phyloP scores from a whole-genome alignment of 2,329 filamentous ascomycete genomes.

The Alternaria sp. region DNA sequence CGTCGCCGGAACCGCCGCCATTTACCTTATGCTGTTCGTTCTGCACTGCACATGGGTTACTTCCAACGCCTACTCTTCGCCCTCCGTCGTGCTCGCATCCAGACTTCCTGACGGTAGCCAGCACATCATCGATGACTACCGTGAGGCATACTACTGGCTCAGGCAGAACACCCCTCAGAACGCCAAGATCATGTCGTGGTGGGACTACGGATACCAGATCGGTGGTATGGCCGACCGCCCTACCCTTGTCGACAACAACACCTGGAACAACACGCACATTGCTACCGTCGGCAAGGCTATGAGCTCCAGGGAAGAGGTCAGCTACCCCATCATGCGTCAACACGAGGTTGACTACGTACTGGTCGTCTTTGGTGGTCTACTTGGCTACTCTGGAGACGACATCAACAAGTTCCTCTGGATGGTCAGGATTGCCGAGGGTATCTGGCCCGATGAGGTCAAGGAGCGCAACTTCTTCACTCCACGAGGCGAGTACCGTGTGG shows the following conservation, averaged over 20 bases:
- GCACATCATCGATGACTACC: conserved; percentile 99
- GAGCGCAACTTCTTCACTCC: conserved; percentile 95
- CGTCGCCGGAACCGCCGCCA: conserved; percentile 73
- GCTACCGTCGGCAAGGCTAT: conserved; percentile 99
- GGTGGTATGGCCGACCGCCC: conserved; percentile 98
- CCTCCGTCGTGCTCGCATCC: conserved; percentile 94
- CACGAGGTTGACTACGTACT: conserved; percentile 99
- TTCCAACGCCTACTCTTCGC: conserved; percentile 97
- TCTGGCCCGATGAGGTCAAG: conserved; percentile 99
- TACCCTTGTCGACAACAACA: conserved; percentile 98
- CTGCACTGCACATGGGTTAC: conserved; percentile 99
- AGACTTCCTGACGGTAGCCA: conserved; percentile 91
- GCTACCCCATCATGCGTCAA: conserved; percentile 97
- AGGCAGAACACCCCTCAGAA: conserved; percentile 94
- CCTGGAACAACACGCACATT: conserved; percentile 99
- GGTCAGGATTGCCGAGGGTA: conserved; percentile 98
- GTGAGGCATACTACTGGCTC: conserved; percentile 99
- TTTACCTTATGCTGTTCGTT: conserved; percentile 92
- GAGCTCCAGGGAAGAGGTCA: conserved; percentile 96
- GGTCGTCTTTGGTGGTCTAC: conserved; percentile 91
- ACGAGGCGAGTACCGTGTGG: conserved; percentile 92
- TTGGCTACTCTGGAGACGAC: conserved; percentile 97
- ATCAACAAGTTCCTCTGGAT: conserved; percentile 99
- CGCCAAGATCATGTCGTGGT: conserved; percentile 99
- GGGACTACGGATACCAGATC: conserved; percentile 99